These are phyloP conservation scores for Dryadomyces quercus-mongolicae DNA, from an alignment of 2,329 filamentous ascomycete genomes.

Conservation along the genomic window DNA sequence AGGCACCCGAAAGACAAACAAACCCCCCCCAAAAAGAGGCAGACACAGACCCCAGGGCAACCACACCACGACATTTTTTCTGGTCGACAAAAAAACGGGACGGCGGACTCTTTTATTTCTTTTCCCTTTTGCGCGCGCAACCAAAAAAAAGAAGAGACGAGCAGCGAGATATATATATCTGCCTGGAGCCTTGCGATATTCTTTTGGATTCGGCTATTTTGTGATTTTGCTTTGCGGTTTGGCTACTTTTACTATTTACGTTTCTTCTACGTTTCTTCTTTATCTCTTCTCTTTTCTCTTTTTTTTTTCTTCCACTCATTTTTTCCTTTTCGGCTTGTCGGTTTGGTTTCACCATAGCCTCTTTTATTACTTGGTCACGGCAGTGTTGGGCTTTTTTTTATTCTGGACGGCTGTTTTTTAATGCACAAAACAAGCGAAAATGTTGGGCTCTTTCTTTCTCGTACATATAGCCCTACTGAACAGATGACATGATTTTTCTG, in stretches of 20 bases:
- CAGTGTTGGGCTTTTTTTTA: neutral
- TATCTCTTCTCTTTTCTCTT: neutral
- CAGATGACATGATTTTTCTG: neutral
- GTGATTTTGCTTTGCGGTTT: neutral
- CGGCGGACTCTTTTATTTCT: neutral
- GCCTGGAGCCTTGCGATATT: neutral
- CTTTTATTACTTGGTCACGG: too few species aligned
- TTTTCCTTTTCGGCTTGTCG: neutral
- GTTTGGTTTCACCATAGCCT: too few species aligned
- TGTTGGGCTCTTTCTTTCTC: too few species aligned
- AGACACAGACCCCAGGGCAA: slow-evolving; percentile 6
- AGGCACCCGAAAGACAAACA: too few species aligned
- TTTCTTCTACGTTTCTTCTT: neutral
- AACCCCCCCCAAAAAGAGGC: neutral
- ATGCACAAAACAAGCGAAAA: too few species aligned
- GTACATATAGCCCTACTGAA: too few species aligned
- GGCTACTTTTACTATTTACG: neutral
- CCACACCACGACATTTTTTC: neutral
- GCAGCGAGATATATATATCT: too few species aligned
- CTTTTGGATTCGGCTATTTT: neutral
- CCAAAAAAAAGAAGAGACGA: too few species aligned
- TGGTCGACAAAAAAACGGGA: slow-evolving; percentile 1
- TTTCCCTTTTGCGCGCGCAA: neutral
- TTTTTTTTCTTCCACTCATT: neutral
- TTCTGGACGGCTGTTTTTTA: neutral